Conservation (phyloP, 768 basidiomycete species). For the Pisolithus tinctorius region DNA sequence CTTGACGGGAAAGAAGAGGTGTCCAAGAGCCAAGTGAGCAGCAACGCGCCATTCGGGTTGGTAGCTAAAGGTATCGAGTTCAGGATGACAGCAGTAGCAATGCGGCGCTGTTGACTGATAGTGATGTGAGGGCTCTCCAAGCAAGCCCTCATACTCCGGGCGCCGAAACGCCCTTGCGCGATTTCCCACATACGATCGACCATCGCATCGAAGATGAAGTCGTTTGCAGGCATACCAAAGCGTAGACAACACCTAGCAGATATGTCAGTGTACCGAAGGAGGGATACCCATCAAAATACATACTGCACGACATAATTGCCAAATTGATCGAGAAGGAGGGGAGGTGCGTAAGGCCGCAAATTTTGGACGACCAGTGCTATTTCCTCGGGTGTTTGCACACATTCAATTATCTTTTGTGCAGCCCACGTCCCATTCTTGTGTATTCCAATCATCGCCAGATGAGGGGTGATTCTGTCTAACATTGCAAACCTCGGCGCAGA, state of each 20-base stretch:
- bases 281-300: conserved; percentile 25
- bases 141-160: conserved; percentile 95
- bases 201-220: conserved; percentile 97
- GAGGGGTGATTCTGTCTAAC: conserved; percentile 89
- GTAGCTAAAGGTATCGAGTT: conserved; percentile 98
- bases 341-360: conserved; percentile 85
- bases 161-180: conserved; percentile 95
- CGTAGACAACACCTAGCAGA: conserved; percentile 72
- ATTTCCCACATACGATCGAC: conserved; percentile 98
- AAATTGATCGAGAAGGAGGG: conserved; percentile 89
- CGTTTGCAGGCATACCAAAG: conserved; percentile 83
- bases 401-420: conserved; percentile 98
- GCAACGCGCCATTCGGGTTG: conserved; percentile 92
- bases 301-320: conserved; percentile 92
- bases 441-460: conserved; percentile 94
- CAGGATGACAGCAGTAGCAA: conserved; percentile 89
- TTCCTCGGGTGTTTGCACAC: conserved; percentile 83
- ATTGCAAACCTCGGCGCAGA: conserved; percentile 73
- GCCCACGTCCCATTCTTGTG: conserved; percentile 99
- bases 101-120: conserved; percentile 86
- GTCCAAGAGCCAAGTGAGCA: conserved; percentile 96
- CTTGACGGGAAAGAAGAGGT: conserved; percentile 93
- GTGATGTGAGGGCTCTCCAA: conserved; percentile 87
- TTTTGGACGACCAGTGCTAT: conserved; percentile 79
- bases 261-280: conserved; percentile 3